A percentile compares a stretch with the other conserved stretches of the same genome.
phyloP scores from a whole-genome alignment of 116 monocot genomes.

The Phalaenopsis hybrid region DNA sequence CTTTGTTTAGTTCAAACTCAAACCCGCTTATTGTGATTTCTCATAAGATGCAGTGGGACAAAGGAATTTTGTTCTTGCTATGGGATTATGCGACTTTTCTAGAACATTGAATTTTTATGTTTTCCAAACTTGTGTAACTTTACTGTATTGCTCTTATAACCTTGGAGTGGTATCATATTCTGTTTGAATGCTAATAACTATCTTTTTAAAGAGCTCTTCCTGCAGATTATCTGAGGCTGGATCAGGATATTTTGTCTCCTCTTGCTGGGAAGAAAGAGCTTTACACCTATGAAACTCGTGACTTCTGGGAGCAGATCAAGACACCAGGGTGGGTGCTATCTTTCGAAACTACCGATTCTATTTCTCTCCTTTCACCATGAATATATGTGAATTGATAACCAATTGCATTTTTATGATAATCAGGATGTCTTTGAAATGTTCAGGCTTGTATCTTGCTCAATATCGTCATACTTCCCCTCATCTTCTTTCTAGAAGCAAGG shows the following conservation, averaged over 20 bases:
- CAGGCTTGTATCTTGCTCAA: conserved; percentile 75
- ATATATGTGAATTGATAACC: background rate
- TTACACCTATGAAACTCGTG: conserved; percentile 78
- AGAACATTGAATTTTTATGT: background rate
- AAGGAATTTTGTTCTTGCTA: too few relatives aligned
- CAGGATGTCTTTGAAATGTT: conserved; percentile 97
- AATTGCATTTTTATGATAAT: conserved; percentile 2
- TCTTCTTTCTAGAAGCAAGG: conserved; percentile 59
- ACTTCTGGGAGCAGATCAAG: conserved; percentile 97
- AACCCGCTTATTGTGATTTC: background rate
- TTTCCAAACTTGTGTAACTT: background rate
- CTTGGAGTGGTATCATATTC: background rate
- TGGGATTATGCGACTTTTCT: background rate
- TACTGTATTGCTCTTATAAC: background rate
- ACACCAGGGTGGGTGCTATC: conserved; percentile 63
- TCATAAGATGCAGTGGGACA: too few relatives aligned
- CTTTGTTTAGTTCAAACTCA: background rate
- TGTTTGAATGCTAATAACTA: conserved; percentile 4
- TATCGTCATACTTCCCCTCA: conserved; percentile 67
- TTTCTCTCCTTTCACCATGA: background rate
- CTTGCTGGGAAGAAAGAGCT: conserved; percentile 91
- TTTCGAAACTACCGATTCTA: background rate
- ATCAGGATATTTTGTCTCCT: conserved; percentile 96
- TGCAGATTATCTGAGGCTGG: conserved; percentile 85
- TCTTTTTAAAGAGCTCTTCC: conserved; percentile 65